Base-by-base conservation (phyloP, 2,329 filamentous ascomycete genomes). In the Elsinoe perseae region DNA sequence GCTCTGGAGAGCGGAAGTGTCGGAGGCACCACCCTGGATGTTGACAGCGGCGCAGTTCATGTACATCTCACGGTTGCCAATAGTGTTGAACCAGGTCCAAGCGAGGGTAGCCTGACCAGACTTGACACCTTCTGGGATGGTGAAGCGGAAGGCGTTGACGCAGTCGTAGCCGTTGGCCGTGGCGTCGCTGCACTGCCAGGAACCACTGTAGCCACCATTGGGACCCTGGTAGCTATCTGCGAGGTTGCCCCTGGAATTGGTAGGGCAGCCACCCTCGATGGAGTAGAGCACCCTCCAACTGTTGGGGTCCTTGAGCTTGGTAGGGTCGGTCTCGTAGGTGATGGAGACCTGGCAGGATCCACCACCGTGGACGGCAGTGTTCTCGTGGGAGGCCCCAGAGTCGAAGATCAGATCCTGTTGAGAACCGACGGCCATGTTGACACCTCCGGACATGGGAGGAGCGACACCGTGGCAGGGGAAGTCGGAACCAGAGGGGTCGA, bases 41-140 rank as follows among this genome's bases (percentile, higher is more conserved):
- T 77, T 79, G 48, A 95, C 70, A 0, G 88, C 82, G 0, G 86
- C 89, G 64, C 92, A 98, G 79, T 95, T 95, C 90, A 95, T 95
- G 78, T 97, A 96, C 79, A 95, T 89, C 69, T 97, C 93, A 1
- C 91, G 85, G 75, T 95, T 95, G 2, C 93, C 93, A 8, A 95
- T 66, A 58, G 86, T 86, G 72, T 97, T 97, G 72, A 95, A 83
- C 93, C 93, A 97, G 0, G 89, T 89, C 90, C 91, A 97, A 0
- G 89, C 89, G 4, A 97, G 77, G 0, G 84, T 87, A 23, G 87
- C 91, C 38, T 90, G 80, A 3, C 92, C 93, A 1, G 84, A 74
- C 7, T 84, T 81, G 46, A 96, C 78, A 20, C 84, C 80, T 0
- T 77, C 69, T 0, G 91, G 92, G 4, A 96, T 82, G 0, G 73